phyloP scores from a whole-genome alignment of 2,329 filamentous ascomycete genomes.

The Xylariaceae sp. region DNA sequence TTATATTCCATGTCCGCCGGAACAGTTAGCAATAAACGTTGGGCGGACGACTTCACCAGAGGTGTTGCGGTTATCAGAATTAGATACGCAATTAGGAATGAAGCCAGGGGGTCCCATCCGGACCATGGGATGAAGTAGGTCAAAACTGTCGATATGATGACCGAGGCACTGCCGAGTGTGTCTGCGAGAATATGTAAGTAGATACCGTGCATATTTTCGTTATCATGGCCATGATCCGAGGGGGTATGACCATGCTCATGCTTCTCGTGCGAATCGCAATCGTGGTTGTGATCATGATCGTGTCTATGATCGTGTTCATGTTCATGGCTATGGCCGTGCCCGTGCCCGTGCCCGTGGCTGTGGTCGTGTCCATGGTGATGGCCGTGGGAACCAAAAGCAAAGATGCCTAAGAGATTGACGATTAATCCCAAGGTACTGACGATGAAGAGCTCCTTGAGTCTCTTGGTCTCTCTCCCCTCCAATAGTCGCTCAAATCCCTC shows the following conservation, averaged over 20 bases:
- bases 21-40: conserved; percentile 79
- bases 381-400: conserved; percentile 72
- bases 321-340: conserved; percentile 39
- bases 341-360: conserved; percentile 34
- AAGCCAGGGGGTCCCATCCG: conserved; percentile 92
- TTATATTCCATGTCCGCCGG: conserved; percentile 86
- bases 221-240: conserved; percentile 53
- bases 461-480: conserved; percentile 80
- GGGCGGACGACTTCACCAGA: conserved; percentile 81
- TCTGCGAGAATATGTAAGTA: conserved; percentile 95
- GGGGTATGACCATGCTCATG: conserved; percentile 42
- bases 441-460: conserved; percentile 82
- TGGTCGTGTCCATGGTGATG: conserved; percentile 51
- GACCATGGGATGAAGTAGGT: conserved; percentile 89
- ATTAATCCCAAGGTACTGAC: conserved; percentile 85
- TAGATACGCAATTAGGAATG: conserved; percentile 87
- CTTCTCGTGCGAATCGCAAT: conserved; percentile 44
- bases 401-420: conserved; percentile 91
- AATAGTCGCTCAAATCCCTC: conserved; percentile 88
- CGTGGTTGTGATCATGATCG: conserved; percentile 43
- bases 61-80: conserved; percentile 93
- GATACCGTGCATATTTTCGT: conserved; percentile 98
- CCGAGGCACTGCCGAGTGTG: conserved; percentile 89
- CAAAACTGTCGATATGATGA: conserved; percentile 87
- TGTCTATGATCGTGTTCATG: conserved; percentile 42